Evolutionary conservation across 2,329 filamentous ascomycete genomes (phyloP), one percentile per base, ranked within the genome.

Genomic region (Cladophialophora psammophila): DNA sequence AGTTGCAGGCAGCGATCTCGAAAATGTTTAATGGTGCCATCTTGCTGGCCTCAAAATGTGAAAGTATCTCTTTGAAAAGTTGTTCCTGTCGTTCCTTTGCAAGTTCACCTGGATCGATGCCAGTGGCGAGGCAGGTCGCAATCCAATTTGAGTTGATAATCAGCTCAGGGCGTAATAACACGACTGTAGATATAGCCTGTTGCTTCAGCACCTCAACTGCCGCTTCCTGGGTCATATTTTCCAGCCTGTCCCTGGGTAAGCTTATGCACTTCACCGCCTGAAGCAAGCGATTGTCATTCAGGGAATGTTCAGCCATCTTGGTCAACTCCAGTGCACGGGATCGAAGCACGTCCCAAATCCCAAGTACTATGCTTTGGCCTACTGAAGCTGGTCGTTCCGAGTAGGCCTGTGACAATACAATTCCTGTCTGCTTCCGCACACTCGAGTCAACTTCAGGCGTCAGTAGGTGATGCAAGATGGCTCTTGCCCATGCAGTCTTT

Each of bases 71-170:
- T 36, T 86, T 79, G 57, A 98, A 82, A 68, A 95, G 86, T 9
- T 84, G 79, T 53, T 88, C 82, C 34, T 90, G 82, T 63, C 89
- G 83, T 61, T 88, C 86, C 64, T 84, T 83, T 2, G 90, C 92
- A 64, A 99, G 84, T 26, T 86, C 82, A 18, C 94, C 94, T 5
- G 95, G 95, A 77, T 99, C 95, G 12, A 93, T 82, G 12, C 90
- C 90, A 71, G 91, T 90, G 67, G 88, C 88, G 63, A 98, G 84
- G 74, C 92, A 96, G 2, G 93, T 81, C 50, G 95, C 90, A 74
- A 99, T 98, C 96, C 96, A 99, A 68, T 87, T 91, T 20, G 89
- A 85, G 66, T 87, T 87, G 0, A 93, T 90, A 66, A 98, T 86
- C 40, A 99, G 81, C 67, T 94, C 89, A 20, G 88, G 84, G 31